Evolutionary conservation across 257 asterid species (phyloP).

Genomic region (Schizonepeta tenuifolia): DNA sequence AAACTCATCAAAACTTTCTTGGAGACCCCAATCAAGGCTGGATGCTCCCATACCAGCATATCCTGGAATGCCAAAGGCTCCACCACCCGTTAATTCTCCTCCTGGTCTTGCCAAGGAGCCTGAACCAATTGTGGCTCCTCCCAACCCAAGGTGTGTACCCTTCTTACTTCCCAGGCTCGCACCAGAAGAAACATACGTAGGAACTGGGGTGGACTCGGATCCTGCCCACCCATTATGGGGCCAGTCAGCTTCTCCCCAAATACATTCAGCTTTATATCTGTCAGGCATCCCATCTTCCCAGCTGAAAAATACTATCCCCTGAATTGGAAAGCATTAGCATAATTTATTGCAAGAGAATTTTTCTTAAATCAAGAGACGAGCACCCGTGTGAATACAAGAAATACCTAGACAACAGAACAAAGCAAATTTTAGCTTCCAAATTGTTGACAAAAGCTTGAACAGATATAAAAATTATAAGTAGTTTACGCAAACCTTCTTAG

Average conservation of each 20-base stretch:
- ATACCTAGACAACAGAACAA: constrained; percentile 23
- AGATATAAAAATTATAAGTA: neutral
- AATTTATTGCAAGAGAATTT: constrained; percentile 2
- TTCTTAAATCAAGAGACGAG: constrained; percentile 22
- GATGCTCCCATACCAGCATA: constrained; percentile 66
- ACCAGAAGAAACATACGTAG: constrained; percentile 76
- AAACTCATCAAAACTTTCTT: constrained; percentile 85
- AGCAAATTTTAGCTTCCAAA: neutral
- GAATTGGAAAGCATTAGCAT: constrained; percentile 37
- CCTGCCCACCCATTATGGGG: constrained; percentile 95
- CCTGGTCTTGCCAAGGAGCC: constrained; percentile 58
- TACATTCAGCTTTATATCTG: constrained; percentile 60
- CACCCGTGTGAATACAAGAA: constrained; percentile 18
- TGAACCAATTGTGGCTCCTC: constrained; percentile 81
- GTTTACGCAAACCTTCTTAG: constrained; percentile 65
- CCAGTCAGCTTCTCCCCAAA: constrained; percentile 97
- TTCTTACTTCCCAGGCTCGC: constrained; percentile 80
- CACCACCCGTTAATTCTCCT: constrained; percentile 54
- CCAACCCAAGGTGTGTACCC: constrained; percentile 71
- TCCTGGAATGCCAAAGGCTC: constrained; percentile 68
- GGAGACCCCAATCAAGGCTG: constrained; percentile 87
- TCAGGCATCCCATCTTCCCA: constrained; percentile 73
- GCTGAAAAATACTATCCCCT: constrained; percentile 89
- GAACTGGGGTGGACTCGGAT: constrained; percentile 69
- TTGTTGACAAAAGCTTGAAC: neutral